phyloP scores from a whole-genome alignment of 108 stramenopile genomes.

The Mayamaea pseudoterrestris region DNA sequence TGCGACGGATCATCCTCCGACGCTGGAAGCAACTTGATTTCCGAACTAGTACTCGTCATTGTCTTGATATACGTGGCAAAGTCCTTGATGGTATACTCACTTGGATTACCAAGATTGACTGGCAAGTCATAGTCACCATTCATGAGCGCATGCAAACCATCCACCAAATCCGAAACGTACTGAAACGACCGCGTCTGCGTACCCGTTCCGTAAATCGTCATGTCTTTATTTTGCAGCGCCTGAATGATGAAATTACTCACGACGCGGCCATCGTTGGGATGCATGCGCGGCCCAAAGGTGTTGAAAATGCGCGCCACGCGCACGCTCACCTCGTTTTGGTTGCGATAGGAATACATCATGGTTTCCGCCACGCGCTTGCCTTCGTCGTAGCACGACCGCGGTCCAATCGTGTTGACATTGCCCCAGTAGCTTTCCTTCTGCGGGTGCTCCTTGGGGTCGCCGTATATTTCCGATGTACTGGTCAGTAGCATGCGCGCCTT shows the following conservation, averaged over 20 bases:
- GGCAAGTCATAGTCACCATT: constrained; percentile 84
- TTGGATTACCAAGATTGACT: constrained; percentile 97
- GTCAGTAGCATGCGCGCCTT: constrained; percentile 90
- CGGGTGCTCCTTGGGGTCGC: constrained; percentile 85
- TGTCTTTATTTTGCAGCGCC: constrained; percentile 85
- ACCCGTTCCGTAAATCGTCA: constrained; percentile 96
- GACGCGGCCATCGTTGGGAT: constrained; percentile 98
- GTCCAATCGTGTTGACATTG: constrained; percentile 96
- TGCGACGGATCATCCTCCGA: constrained; percentile 89
- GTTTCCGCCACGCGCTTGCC: constrained; percentile 99
- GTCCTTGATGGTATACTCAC: constrained; percentile 90
- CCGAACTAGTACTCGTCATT: constrained; percentile 45
- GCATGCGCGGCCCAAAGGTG: constrained; percentile 98
- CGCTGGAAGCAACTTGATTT: constrained; percentile 64
- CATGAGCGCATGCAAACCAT: constrained; percentile 96
- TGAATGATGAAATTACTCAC: constrained; percentile 99
- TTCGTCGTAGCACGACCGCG: constrained; percentile 98
- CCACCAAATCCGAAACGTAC: constrained; percentile 94
- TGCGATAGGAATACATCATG: constrained; percentile 96
- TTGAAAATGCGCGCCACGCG: constrained; percentile 99
- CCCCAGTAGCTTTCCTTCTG: constrained; percentile 97
- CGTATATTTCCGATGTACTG: constrained; percentile 90
- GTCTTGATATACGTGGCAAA: constrained; percentile 81
- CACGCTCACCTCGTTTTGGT: constrained; percentile 86
- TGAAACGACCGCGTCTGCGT: constrained; percentile 97